Conservation (phyloP, 768 basidiomycete genomes). For the Rhodotorula taiwanensis region DNA sequence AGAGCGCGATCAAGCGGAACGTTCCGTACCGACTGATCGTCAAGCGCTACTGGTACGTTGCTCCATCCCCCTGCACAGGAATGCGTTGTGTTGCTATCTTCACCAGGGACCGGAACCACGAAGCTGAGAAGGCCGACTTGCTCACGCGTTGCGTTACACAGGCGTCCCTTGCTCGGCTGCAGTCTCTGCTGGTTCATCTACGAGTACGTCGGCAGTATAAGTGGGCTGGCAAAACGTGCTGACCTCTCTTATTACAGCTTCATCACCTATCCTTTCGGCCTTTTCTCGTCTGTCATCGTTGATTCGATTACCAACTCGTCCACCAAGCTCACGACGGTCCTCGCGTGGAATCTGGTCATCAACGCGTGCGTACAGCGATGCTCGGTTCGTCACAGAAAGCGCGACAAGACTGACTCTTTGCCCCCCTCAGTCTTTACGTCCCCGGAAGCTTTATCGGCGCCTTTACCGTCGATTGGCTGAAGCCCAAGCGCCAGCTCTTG, state of each 20-base stretch:
- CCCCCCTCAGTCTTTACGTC: too few relatives aligned
- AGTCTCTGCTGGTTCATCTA: slow-evolving; percentile 39
- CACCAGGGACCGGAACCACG: too few relatives aligned
- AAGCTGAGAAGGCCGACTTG: too few relatives aligned
- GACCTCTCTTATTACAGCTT: too few relatives aligned
- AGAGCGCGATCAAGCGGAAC: slow-evolving; percentile 5
- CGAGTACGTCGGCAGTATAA: too few relatives aligned
- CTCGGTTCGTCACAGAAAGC: too few relatives aligned
- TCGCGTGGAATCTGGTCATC: slow-evolving; percentile 46
- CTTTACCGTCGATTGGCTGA: slow-evolving; percentile 47
- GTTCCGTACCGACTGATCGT: slow-evolving; percentile 52
- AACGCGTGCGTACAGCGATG: too few relatives aligned
- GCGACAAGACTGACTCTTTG: too few relatives aligned
- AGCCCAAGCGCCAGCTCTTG: slow-evolving; percentile 15
- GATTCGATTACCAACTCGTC: slow-evolving; percentile 24
- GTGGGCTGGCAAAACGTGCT: too few relatives aligned
- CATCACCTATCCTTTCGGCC: slow-evolving; percentile 40
- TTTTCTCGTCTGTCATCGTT: too few relatives aligned
- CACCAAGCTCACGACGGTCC: slow-evolving; percentile 17
- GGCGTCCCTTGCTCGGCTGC: background rate
- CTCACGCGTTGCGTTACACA: slow-evolving; percentile 49
- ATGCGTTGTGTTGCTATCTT: slow-evolving; percentile 3
- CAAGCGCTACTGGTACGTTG: slow-evolving; percentile 69
- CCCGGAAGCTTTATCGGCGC: too few relatives aligned
- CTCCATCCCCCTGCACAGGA: too few relatives aligned